phyloP scores from a whole-genome alignment of 257 asterid species.

The Anisodus acutangulus region DNA sequence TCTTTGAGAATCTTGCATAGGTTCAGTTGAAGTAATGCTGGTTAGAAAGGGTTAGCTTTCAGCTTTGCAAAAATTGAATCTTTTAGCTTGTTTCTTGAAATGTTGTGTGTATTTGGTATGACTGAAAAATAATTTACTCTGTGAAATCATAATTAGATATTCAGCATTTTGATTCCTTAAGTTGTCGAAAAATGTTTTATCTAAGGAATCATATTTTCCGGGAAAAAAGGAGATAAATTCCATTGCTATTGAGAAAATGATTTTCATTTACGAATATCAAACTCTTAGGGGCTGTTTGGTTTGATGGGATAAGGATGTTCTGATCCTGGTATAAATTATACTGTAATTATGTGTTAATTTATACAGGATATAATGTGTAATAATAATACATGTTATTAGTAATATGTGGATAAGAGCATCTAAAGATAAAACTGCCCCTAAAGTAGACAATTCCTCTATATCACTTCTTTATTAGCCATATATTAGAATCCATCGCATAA shows the following conservation, averaged over 20 bases:
- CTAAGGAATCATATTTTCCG: neutral
- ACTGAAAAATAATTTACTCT: neutral
- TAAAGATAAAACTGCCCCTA: neutral
- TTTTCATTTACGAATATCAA: neutral
- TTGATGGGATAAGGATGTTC: neutral
- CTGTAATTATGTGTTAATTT: neutral
- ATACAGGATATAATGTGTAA: neutral
- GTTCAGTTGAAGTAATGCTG: neutral
- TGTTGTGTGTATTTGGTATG: neutral
- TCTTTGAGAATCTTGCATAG: neutral
- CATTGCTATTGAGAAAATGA: neutral
- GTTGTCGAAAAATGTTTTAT: neutral
- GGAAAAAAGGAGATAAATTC: neutral
- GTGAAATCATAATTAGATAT: neutral
- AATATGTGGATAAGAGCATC: neutral
- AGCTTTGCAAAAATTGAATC: constrained; percentile 16
- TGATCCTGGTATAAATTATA: neutral
- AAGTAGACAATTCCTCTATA: neutral
- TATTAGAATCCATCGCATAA: neutral
- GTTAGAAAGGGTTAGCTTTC: neutral
- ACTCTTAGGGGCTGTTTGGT: neutral
- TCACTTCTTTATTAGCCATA: neutral
- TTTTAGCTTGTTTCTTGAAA: constrained; percentile 20
- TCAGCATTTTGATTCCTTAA: neutral
- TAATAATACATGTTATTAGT: neutral